Percentiles rank a stretch among this genome's conserved stretches.
Evolutionary conservation across 2,329 filamentous ascomycete genomes (phyloP).

Genomic region (Coccinonectria pachysandricola): DNA sequence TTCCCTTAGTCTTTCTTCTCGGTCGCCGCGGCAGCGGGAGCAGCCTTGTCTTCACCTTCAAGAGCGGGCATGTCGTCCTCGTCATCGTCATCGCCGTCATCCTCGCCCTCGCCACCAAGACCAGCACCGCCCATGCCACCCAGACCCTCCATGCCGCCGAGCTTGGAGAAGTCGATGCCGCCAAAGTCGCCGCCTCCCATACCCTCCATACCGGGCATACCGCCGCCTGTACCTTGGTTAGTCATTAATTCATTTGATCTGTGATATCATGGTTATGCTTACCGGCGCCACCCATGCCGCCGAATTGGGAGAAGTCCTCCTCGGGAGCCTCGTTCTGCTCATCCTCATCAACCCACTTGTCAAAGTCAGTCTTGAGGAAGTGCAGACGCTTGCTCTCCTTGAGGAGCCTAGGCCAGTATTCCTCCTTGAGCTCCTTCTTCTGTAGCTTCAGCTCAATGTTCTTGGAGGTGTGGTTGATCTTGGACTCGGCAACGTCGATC

Average conservation of each 20-base stretch:
- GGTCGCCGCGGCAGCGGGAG: slow-evolving; percentile 21
- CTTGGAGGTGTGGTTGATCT: slow-evolving; percentile 79
- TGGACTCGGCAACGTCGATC: slow-evolving; percentile 77
- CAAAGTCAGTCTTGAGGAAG: slow-evolving; percentile 97
- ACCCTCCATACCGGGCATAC: slow-evolving; percentile 45
- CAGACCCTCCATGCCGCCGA: slow-evolving; percentile 60
- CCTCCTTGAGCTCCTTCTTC: slow-evolving; percentile 93
- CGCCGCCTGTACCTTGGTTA: slow-evolving; percentile 26
- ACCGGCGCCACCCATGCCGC: slow-evolving; percentile 56
- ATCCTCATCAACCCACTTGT: slow-evolving; percentile 99
- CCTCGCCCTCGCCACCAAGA: slow-evolving; percentile 35
- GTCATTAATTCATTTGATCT: background rate
- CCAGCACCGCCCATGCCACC: slow-evolving; percentile 38
- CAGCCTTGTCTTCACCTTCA: slow-evolving; percentile 47
- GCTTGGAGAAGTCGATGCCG: slow-evolving; percentile 90
- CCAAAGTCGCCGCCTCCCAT: slow-evolving; percentile 57
- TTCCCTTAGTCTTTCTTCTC: slow-evolving; percentile 28
- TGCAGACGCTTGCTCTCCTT: slow-evolving; percentile 86
- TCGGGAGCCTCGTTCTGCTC: slow-evolving; percentile 88
- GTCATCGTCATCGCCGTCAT: slow-evolving; percentile 39
- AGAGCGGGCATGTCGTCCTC: slow-evolving; percentile 82
- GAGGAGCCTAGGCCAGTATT: slow-evolving; percentile 91
- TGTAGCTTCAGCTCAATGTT: slow-evolving; percentile 83
- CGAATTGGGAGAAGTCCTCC: slow-evolving; percentile 64
- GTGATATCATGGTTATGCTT: too few relatives aligned